A percentile compares a stretch with the other conserved stretches of the same genome.
Evolutionary conservation across 2,329 filamentous ascomycete genomes (phyloP).

Genomic region (Didymella arachidicola): DNA sequence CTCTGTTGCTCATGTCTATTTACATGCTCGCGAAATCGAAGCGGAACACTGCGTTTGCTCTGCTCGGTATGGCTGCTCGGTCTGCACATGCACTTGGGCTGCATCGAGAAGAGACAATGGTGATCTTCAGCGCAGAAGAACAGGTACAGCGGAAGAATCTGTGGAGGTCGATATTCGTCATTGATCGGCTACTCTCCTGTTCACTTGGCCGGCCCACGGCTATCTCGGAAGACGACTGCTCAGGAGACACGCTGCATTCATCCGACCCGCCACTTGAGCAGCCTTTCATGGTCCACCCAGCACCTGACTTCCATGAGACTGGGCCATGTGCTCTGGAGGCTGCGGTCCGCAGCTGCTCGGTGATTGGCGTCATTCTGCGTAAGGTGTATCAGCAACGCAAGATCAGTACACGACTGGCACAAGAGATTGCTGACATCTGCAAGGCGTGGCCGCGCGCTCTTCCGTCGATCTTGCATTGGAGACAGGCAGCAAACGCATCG

Average conservation of each 20-base stretch:
- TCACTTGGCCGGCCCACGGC: conserved; percentile 68
- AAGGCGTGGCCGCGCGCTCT: conserved; percentile 61
- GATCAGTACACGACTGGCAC: conserved; percentile 65
- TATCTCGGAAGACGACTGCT: conserved; percentile 70
- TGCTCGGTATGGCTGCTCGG: conserved; percentile 68
- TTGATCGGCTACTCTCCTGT: conserved; percentile 69
- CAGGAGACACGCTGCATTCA: conserved; percentile 55
- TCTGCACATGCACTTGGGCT: conserved; percentile 69
- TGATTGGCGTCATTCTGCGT: conserved; percentile 66
- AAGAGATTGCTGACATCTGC: conserved; percentile 64
- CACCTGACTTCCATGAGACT: conserved; percentile 42
- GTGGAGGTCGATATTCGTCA: conserved; percentile 70
- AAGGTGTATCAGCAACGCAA: conserved; percentile 67
- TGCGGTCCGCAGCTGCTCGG: conserved; percentile 64
- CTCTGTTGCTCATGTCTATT: conserved; percentile 68
- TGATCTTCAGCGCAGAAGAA: conserved; percentile 60
- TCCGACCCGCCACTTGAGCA: conserved; percentile 36
- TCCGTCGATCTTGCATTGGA: conserved; percentile 60
- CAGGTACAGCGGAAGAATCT: conserved; percentile 63
- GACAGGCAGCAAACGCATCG: conserved; percentile 55
- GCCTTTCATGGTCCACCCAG: conserved; percentile 24
- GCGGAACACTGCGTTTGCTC: conserved; percentile 68
- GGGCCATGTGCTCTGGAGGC: conserved; percentile 60
- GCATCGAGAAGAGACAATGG: conserved; percentile 67
- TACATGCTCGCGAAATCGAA: conserved; percentile 70